phyloP scores from a whole-genome alignment of 371 early-diverging fungal genomes.

The Mortierella sp. region DNA sequence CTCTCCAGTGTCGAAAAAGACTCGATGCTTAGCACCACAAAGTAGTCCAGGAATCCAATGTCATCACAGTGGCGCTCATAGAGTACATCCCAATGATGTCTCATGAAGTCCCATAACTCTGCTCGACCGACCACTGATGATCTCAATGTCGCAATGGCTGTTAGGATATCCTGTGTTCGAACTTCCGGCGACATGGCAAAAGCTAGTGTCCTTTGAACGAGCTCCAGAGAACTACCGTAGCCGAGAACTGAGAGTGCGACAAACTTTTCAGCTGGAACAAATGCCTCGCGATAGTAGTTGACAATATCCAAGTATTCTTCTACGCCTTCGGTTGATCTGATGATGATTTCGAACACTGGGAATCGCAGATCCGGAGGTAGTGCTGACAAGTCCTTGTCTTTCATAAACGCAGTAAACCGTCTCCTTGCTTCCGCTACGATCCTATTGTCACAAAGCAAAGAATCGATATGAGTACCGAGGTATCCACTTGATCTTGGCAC shows the following conservation, averaged over 20 bases:
- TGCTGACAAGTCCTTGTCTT: slow-evolving; percentile 63
- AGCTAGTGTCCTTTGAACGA: slow-evolving; percentile 69
- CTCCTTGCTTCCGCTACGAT: slow-evolving; percentile 66
- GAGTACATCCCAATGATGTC: slow-evolving; percentile 82
- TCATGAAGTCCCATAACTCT: slow-evolving; percentile 77
- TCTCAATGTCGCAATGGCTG: slow-evolving; percentile 72
- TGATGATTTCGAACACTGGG: slow-evolving; percentile 79
- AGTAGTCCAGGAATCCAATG: slow-evolving; percentile 71
- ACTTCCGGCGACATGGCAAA: slow-evolving; percentile 78
- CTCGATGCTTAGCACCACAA: slow-evolving; percentile 65
- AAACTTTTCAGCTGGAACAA: slow-evolving; percentile 80
- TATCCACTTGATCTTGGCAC: no score
- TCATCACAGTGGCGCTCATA: slow-evolving; percentile 69
- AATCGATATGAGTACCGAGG: no score
- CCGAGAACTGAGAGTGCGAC: slow-evolving; percentile 83
- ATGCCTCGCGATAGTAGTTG: slow-evolving; percentile 75
- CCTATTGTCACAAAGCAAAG: slow-evolving; percentile 34
- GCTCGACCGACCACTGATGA: no score
- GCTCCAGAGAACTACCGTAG: slow-evolving; percentile 63
- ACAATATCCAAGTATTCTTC: slow-evolving; percentile 82
- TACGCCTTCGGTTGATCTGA: slow-evolving; percentile 73
- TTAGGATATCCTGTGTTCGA: slow-evolving; percentile 85
- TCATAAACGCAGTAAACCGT: slow-evolving; percentile 69
- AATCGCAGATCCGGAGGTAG: slow-evolving; percentile 89
- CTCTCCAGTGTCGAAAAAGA: no score